Base-by-base conservation (phyloP, 345 rosid genomes). In the Psidium friedrichsthalianum region DNA sequence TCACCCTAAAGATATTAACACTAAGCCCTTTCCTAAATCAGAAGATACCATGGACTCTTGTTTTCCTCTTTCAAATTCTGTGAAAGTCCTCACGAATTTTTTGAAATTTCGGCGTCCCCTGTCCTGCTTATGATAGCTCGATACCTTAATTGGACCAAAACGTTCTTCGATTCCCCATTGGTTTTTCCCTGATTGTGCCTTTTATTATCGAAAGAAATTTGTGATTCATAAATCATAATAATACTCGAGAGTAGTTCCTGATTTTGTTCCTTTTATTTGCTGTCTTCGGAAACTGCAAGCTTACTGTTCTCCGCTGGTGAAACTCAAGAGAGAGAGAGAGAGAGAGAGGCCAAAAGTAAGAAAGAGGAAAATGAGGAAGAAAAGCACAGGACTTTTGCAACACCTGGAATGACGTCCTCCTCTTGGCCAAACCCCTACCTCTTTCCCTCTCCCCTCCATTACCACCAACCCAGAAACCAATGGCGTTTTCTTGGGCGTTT, bases 311-410 rank as follows among this genome's bases (percentile, higher is more conserved):
- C 52, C 11, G 52, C 52, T 51, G 11, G 11, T 51, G 52, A 11
- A 51, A 51, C 12, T 11, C 4, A 2, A 51, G 52, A 51, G 52
- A 11, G 52, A 51, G 52, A 64, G 76, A 64, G 76, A 59, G 52
- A 51, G 74, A 29, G 74, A 61, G 11, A 16, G 78, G 52, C 3
- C 13, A 51, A 11, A 51, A 11, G 51, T 51, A 51, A 58, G 36
- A 61, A 9, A 69, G 78, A 82, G 56, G 74, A 47, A 58, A 83
- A 58, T 36, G 85, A 59, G 51, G 84, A 52, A 86, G 86, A 86
- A 83, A 58, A n/a, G 3, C 83, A 57, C 98, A 94, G 98, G 94
- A 88, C 94, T 94, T 94, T 94, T 89, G 94, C 92, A 92, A 91
- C 99, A 95, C 94, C 83, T 96, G 98, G 93, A 87, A 51, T 89